A percentile compares a stretch with the other conserved stretches of the same genome.
Evolutionary conservation across 345 rosid genomes (phyloP).

Genomic region (Eucalyptus camaldulensis): DNA sequence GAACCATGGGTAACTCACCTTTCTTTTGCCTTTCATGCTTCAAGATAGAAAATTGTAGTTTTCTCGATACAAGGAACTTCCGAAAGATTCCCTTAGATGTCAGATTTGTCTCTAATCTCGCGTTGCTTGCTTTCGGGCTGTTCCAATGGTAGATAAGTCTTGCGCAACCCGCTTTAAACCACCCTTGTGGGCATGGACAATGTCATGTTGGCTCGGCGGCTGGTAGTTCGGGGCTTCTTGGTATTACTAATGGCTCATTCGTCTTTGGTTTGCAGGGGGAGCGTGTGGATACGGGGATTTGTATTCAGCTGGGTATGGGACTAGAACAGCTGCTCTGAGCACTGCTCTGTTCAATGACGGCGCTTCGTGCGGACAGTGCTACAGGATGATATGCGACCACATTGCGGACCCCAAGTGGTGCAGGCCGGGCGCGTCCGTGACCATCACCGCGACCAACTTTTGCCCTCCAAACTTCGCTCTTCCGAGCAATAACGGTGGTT

Average conservation of each 20-base stretch:
- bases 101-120: neutral
- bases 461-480: constrained; percentile 77
- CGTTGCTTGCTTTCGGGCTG: neutral
- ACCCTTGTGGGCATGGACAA: neutral
- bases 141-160: neutral
- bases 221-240: neutral
- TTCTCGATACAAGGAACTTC: too few species aligned
- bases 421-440: constrained; percentile 36
- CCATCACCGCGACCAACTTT: constrained; percentile 65
- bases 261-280: constrained; percentile 30
- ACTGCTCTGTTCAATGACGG: constrained; percentile 66
- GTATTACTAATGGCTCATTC: neutral
- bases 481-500: constrained; percentile 67
- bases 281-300: constrained; percentile 76
- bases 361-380: constrained; percentile 75
- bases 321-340: constrained; percentile 64
- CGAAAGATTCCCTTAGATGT: neutral
- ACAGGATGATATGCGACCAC: constrained; percentile 47
- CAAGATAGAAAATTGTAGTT: neutral
- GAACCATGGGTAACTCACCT: constrained; percentile 51
- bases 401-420: constrained; percentile 55
- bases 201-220: neutral
- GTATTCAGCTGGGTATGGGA: constrained; percentile 57
- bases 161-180: neutral
- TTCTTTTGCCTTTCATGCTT: neutral